Conservation (phyloP, 2,329 filamentous ascomycete species). For the Gyromitra esculenta region DNA sequence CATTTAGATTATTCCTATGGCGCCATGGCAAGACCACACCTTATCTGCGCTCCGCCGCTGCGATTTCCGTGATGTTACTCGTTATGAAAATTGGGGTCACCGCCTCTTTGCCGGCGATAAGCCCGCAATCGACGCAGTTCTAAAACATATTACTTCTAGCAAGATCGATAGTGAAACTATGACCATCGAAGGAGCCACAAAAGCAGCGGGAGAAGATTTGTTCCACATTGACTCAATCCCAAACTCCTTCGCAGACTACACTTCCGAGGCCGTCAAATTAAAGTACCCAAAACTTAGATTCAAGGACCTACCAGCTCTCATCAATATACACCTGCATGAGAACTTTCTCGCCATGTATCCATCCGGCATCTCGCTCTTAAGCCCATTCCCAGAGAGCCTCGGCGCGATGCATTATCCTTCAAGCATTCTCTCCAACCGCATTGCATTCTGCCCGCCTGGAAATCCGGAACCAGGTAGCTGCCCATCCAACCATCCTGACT, state of each 20-base stretch:
- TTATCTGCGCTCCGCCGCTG: slow-evolving; percentile 78
- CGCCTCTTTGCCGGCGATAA: slow-evolving; percentile 78
- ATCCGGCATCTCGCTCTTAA: slow-evolving; percentile 80
- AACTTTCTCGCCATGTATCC: slow-evolving; percentile 84
- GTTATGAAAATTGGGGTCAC: slow-evolving; percentile 76
- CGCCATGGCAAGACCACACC: slow-evolving; percentile 74
- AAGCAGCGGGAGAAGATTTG: slow-evolving; percentile 68
- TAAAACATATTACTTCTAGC: slow-evolving; percentile 55
- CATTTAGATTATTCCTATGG: slow-evolving; percentile 83
- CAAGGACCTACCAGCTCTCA: slow-evolving; percentile 73
- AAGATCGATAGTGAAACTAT: slow-evolving; percentile 66
- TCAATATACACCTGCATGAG: slow-evolving; percentile 84
- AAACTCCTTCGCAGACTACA: slow-evolving; percentile 80
- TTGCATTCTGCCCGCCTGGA: slow-evolving; percentile 77
- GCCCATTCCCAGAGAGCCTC: slow-evolving; percentile 79
- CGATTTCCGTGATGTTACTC: slow-evolving; percentile 76
- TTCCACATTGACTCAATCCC: slow-evolving; percentile 74
- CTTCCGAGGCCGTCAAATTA: slow-evolving; percentile 68
- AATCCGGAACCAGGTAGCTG: slow-evolving; percentile 77
- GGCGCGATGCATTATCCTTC: slow-evolving; percentile 76
- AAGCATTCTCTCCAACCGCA: slow-evolving; percentile 75
- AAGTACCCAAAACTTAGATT: slow-evolving; percentile 72
- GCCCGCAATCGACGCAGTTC: slow-evolving; percentile 58
- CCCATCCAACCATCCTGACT: slow-evolving; percentile 80
- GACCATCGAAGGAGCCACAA: slow-evolving; percentile 70